Evolutionary conservation across 2,329 filamentous ascomycete species (phyloP), one percentile per base, ranked within the genome.

Genomic region (Bipolaris victoriae): DNA sequence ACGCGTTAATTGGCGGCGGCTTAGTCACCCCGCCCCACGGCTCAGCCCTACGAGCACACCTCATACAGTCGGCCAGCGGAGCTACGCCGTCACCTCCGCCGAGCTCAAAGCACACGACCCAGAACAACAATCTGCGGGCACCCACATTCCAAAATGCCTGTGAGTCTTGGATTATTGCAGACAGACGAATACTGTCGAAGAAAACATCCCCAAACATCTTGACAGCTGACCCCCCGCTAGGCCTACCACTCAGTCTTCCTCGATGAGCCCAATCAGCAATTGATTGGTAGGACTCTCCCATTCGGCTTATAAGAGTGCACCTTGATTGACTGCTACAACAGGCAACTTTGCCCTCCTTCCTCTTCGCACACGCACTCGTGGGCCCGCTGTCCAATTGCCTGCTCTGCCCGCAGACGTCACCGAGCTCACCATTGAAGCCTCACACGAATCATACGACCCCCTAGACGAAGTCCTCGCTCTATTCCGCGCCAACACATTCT

Each of bases 211-310:
- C 10, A 18, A 37, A 26, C 29, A 52, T 16, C 13, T 37, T 39
- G 10, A 31, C 6, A 31, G 57, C 67, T 70, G 44, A 72, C 50
- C 52, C 49, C 37, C 48, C 54, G n/a, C 52, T 68, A 96, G 92
- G 94, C 94, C 80, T 98, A 97, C 85, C 96, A 98, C 85, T 96
- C 91, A 78, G 90, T 97, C 84, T 97, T 97, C 87, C 87, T 88
- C 78, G 81, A 94, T 86, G 86, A 92, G 85, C 83, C 89, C 64
- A 86, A 87, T 73, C 85, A 88, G 66, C 85, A 86, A 71, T 74
- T 87, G 68, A 87, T 88, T 76, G 86, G 84, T 86, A 82, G 57
- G 24, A 37, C 20, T 24, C 29, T 2, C 11, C 26, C 16, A 13
- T 22, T 15, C 16, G 15, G 15, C 29, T 18, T 10, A 15, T 7